These are phyloP conservation scores for Debaryomyces tyrocola DNA, from an alignment of 805 yeast species.

Conservation along the genomic window DNA sequence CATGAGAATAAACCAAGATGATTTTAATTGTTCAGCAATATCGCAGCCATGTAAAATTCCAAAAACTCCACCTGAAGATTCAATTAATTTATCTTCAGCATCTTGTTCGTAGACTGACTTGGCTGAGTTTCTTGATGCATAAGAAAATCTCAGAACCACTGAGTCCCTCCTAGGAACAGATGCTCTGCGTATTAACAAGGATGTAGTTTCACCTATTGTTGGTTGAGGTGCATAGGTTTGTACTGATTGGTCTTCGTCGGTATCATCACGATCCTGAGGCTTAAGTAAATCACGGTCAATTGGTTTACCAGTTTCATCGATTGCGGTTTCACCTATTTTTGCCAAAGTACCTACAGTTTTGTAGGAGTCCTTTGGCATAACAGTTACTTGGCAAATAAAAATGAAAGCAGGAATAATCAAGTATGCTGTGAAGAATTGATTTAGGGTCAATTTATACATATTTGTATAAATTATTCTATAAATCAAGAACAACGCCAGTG, in stretches of 20 bases:
- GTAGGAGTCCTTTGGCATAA: constrained; percentile 81
- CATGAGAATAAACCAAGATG: constrained; percentile 80
- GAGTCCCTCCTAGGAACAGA: constrained; percentile 32
- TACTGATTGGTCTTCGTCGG: constrained; percentile 1
- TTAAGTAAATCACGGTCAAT: constrained; percentile 46
- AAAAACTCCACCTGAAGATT: constrained; percentile 65
- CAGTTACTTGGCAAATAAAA: constrained; percentile 63
- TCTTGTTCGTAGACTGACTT: constrained; percentile 67
- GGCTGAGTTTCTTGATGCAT: constrained; percentile 32
- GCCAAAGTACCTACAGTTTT: constrained; percentile 69
- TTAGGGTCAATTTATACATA: constrained; percentile 41
- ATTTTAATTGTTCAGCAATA: constrained; percentile 48
- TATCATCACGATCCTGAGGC: constrained; percentile 36
- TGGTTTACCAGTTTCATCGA: constrained; percentile 68
- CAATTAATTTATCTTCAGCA: constrained; percentile 55
- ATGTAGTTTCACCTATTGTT: constrained; percentile 40
- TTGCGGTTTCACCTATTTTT: constrained; percentile 68
- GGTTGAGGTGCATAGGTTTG: constrained; percentile 23
- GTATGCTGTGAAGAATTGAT: constrained; percentile 64
- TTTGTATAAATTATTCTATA: constrained; percentile 67
- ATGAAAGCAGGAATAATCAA: constrained; percentile 78
- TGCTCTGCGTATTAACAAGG: constrained; percentile 36
- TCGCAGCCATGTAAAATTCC: constrained; percentile 74
- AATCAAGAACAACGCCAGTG: constrained; percentile 80
- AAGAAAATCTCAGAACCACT: constrained; percentile 33